Evolutionary conservation across 768 basidiomycete genomes (phyloP).

Genomic region (Calocera viscosa): DNA sequence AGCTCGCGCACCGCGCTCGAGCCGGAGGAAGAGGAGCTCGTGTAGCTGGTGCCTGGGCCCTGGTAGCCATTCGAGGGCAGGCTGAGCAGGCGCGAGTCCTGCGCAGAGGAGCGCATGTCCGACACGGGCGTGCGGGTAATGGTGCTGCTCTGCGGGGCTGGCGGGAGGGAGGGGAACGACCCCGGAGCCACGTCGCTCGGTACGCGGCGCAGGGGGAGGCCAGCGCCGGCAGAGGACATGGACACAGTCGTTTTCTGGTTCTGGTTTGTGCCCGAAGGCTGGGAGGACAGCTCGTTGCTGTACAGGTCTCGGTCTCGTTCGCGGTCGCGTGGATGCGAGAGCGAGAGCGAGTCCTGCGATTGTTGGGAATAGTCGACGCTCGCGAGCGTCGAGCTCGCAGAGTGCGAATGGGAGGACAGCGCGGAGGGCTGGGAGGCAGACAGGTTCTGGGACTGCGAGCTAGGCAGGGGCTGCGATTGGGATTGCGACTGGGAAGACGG

Average conservation of each 20-base stretch:
- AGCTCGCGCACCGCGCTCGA: not conserved
- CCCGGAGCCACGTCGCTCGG: not conserved
- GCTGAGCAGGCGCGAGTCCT: not conserved
- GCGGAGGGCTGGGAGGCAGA: not conserved
- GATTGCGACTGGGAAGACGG: not conserved
- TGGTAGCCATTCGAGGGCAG: not conserved
- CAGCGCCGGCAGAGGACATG: not conserved
- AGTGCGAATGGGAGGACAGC: not conserved
- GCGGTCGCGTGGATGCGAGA: not conserved
- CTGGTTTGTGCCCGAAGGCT: not conserved
- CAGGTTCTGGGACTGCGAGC: not conserved
- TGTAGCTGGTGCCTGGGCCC: not conserved
- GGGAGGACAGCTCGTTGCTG: constrained; percentile 9
- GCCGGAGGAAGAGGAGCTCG: not conserved
- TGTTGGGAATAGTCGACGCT: not conserved
- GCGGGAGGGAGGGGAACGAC: constrained; percentile 4
- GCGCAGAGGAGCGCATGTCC: not conserved
- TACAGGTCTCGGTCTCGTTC: not conserved
- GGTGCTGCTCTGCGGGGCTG: not conserved
- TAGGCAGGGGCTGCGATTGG: not conserved
- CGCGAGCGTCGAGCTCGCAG: not conserved
- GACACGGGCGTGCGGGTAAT: not conserved
- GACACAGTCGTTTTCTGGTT: not conserved
- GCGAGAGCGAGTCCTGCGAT: not conserved
- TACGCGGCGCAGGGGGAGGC: not conserved